Percentiles rank a stretch among this genome's conserved stretches.
These are phyloP conservation scores for Moesziomyces antarcticus DNA, from an alignment of 1,284 basidiomycete species.

Conservation along the genomic window DNA sequence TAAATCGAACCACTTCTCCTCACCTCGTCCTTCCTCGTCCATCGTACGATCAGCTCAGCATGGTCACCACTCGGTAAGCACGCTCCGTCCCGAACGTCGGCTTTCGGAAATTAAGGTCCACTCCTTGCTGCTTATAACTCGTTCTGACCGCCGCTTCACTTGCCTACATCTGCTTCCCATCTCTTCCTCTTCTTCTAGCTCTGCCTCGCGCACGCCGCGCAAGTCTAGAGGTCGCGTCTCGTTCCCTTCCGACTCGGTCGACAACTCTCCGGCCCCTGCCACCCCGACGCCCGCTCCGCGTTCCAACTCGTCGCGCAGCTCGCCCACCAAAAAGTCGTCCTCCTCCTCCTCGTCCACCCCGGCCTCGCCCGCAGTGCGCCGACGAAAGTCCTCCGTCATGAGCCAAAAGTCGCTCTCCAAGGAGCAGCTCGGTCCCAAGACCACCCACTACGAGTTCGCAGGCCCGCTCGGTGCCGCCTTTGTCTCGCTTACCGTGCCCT, in stretches of 20 bases:
- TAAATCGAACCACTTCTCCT: neutral
- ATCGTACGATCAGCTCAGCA: slow-evolving; percentile 4
- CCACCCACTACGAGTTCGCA: slow-evolving; percentile 81
- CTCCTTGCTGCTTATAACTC: neutral
- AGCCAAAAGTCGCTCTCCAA: slow-evolving; percentile 42
- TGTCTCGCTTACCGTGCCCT: slow-evolving; percentile 79
- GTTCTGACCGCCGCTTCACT: neutral
- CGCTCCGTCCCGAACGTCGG: neutral
- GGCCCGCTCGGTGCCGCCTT: slow-evolving; percentile 83
- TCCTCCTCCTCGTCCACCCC: slow-evolving; percentile 12
- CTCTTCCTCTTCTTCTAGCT: slow-evolving; percentile 18
- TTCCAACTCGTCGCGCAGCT: slow-evolving; percentile 19
- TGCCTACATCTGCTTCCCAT: neutral
- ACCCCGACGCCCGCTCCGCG: slow-evolving; percentile 36
- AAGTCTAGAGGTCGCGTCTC: slow-evolving; percentile 32
- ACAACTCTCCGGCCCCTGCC: slow-evolving; percentile 35
- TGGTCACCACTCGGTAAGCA: slow-evolving; percentile 47
- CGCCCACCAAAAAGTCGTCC: slow-evolving; percentile 25
- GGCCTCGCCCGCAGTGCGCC: slow-evolving; percentile 23
- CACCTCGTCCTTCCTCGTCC: neutral
- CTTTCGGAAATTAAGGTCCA: too few species aligned
- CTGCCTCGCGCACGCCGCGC: slow-evolving; percentile 41
- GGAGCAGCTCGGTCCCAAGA: slow-evolving; percentile 69
- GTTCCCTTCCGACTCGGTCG: slow-evolving; percentile 30
- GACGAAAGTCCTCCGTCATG: slow-evolving; percentile 43